A percentile compares a stretch with the other conserved stretches of the same genome.
phyloP scores from a whole-genome alignment of 352 stramenopile species.

The Phytophthora crassamura region DNA sequence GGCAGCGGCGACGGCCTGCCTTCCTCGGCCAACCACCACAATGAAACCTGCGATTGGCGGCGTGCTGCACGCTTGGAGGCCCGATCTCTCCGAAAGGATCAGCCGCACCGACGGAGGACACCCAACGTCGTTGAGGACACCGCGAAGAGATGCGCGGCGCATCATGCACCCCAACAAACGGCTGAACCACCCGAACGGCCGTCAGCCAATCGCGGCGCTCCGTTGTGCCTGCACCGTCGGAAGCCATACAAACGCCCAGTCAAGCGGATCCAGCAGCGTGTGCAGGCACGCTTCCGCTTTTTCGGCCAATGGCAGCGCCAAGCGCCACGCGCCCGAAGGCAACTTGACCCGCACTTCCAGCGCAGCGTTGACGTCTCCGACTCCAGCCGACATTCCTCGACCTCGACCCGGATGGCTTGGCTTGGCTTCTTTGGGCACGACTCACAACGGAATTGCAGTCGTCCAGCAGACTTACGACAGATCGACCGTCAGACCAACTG shows the following conservation, averaged over 20 bases:
- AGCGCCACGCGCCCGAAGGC: conserved; percentile 21
- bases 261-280: conserved; percentile 17
- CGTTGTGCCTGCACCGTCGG: conserved; percentile 16
- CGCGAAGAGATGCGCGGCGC: background rate
- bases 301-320: conserved; percentile 12
- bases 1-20: background rate
- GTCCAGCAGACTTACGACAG: conserved; percentile 15
- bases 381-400: too few relatives aligned
- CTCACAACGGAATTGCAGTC: conserved; percentile 18
- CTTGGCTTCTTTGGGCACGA: too few relatives aligned
- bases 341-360: conserved; percentile 7
- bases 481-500: too few relatives aligned
- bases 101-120: too few relatives aligned
- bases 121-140: too few relatives aligned
- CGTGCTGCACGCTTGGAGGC: background rate
- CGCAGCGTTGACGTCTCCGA: too few relatives aligned
- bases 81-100: too few relatives aligned
- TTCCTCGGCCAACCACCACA: too few relatives aligned
- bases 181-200: conserved; percentile 12
- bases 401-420: too few relatives aligned
- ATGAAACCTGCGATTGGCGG: background rate
- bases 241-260: conserved; percentile 21
- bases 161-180: too few relatives aligned
- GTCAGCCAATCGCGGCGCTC: conserved; percentile 5
- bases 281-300: conserved; percentile 10